phyloP scores from a whole-genome alignment of 2,329 filamentous ascomycete species.

The Cucurbitaria berberidis region DNA sequence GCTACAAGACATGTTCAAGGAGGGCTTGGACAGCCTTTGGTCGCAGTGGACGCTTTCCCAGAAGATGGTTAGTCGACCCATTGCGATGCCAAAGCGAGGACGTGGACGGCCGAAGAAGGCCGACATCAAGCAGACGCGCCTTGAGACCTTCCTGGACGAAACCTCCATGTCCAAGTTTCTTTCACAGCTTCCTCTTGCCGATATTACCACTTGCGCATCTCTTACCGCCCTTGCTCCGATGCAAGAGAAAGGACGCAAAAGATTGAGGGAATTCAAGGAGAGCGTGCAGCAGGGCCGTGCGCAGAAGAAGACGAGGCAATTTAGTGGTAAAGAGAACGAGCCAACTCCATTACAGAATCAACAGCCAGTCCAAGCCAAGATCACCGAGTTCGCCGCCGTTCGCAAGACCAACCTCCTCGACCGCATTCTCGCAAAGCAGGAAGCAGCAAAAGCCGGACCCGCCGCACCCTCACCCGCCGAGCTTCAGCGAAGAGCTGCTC shows the following conservation, averaged over 20 bases:
- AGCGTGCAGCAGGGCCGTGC: constrained; percentile 54
- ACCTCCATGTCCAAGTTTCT: constrained; percentile 57
- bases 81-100: constrained; percentile 44
- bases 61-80: constrained; percentile 32
- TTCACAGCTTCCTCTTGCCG: constrained; percentile 61
- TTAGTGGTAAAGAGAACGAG: constrained; percentile 42
- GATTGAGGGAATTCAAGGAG: constrained; percentile 71
- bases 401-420: constrained; percentile 57
- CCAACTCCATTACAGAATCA: constrained; percentile 10
- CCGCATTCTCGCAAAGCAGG: constrained; percentile 59
- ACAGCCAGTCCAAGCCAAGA: constrained; percentile 41
- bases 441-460: constrained; percentile 45
- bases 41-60: constrained; percentile 45
- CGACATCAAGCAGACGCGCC: constrained; percentile 53
- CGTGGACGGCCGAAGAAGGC: constrained; percentile 42
- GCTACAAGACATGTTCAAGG: constrained; percentile 59
- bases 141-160: constrained; percentile 52
- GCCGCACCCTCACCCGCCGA: constrained; percentile 51
- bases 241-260: constrained; percentile 69
- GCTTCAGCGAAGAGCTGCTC: constrained; percentile 54
- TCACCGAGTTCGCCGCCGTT: constrained; percentile 47
- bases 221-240: constrained; percentile 62
- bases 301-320: constrained; percentile 39
- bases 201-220: constrained; percentile 60
- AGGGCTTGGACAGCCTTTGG: constrained; percentile 55